Percentiles rank a stretch among this genome's conserved stretches.
phyloP scores from a whole-genome alignment of 108 stramenopile species.

The Seminavis robusta region DNA sequence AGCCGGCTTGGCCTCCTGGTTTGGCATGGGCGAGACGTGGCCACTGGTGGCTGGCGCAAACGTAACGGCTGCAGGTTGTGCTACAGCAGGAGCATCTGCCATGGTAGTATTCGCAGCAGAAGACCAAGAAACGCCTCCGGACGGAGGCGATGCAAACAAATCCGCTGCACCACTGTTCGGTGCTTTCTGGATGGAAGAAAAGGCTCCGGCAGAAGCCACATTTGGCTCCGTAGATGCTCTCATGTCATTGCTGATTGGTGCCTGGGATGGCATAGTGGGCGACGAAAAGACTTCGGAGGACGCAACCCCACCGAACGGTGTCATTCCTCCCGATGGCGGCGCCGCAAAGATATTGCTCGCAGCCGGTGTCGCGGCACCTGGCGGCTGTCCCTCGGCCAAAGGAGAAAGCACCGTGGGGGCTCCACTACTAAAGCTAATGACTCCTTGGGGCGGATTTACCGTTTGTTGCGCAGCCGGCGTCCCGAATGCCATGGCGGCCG shows the following conservation, averaged over 20 bases:
- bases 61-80: background rate
- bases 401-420: too few relatives aligned
- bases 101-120: background rate
- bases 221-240: conserved; percentile 26
- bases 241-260: conserved; percentile 23
- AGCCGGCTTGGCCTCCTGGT: too few relatives aligned
- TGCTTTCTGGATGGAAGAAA: too few relatives aligned
- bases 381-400: too few relatives aligned
- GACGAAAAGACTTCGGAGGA: background rate
- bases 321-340: background rate
- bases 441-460: too few relatives aligned
- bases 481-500: too few relatives aligned
- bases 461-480: too few relatives aligned
- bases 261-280: too few relatives aligned
- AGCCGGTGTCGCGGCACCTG: conserved; percentile 25
- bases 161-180: too few relatives aligned
- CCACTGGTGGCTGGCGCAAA: too few relatives aligned
- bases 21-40: too few relatives aligned
- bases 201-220: conserved; percentile 32
- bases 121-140: background rate
- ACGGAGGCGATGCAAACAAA: conserved; percentile 18
- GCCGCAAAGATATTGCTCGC: conserved; percentile 13
- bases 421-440: too few relatives aligned
- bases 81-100: background rate
- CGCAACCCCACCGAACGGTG: conserved; percentile 2